A percentile compares a stretch with the other conserved stretches of the same genome.
Evolutionary conservation across 257 asterid genomes (phyloP).

Genomic region (Jacaranda copaia): DNA sequence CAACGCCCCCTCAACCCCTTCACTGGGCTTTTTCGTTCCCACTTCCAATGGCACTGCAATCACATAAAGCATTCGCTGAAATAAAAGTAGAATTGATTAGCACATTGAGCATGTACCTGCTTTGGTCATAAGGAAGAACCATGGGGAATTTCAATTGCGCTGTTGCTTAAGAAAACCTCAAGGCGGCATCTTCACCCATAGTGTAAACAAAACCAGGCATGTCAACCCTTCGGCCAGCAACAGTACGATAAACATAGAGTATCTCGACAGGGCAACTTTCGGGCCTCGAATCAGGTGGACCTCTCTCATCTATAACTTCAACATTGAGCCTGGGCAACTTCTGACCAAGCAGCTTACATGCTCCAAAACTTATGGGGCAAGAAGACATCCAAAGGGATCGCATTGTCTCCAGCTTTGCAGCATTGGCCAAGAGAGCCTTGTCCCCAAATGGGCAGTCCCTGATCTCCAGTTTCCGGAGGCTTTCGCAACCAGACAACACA

Average conservation of each 20-base stretch:
- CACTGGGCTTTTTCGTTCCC: conserved; percentile 21
- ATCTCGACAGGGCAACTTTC: conserved; percentile 77
- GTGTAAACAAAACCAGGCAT: conserved; percentile 90
- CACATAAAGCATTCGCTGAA: conserved; percentile 42
- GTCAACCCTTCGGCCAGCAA: conserved; percentile 84
- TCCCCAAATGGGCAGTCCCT: conserved; percentile 97
- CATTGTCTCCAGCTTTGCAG: conserved; percentile 98
- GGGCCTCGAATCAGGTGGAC: conserved; percentile 79
- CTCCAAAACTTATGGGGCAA: conserved; percentile 90
- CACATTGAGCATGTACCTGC: conserved; percentile 48
- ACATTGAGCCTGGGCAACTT: conserved; percentile 86
- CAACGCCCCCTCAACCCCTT: conserved; percentile 14
- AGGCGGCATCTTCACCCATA: conserved; percentile 57
- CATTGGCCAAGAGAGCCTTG: conserved; percentile 93
- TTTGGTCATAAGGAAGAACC: conserved; percentile 10
- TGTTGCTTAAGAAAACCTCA: conserved; percentile 42
- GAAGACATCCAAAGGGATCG: conserved; percentile 99
- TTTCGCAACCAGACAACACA: conserved; percentile 87
- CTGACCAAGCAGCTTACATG: conserved; percentile 85
- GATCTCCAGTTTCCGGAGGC: conserved; percentile 90
- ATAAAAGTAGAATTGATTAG: conserved; percentile 37
- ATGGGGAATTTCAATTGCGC: conserved; percentile 1
- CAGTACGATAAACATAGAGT: conserved; percentile 81
- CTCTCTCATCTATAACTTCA: conserved; percentile 93
- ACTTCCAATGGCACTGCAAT: conserved; percentile 51